Percentiles rank a stretch among this genome's conserved stretches.
Evolutionary conservation across 176 grass and related monocot species (phyloP).

Genomic region (Aegilops longissima): DNA sequence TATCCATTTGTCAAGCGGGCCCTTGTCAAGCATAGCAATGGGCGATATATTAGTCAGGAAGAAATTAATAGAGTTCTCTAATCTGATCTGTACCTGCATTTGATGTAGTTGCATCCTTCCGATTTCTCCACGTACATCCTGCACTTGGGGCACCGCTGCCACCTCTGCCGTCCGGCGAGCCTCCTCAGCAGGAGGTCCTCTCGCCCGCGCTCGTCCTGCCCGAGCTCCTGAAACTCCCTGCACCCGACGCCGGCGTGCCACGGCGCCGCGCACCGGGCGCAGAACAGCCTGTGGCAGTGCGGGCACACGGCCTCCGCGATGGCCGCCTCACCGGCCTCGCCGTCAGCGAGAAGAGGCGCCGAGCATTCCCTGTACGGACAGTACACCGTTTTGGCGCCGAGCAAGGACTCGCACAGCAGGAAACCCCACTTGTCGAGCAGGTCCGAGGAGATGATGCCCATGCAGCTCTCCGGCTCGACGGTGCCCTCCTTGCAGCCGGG

Average conservation of each 20-base stretch:
- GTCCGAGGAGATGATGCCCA: neutral
- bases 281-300: neutral
- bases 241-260: neutral
- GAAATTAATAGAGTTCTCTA: neutral
- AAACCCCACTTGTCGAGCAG: neutral
- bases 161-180: neutral
- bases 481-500: neutral
- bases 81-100: neutral
- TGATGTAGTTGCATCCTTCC: neutral
- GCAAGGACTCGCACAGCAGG: neutral
- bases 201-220: neutral
- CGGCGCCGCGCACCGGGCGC: neutral
- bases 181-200: neutral
- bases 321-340: neutral
- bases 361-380: neutral
- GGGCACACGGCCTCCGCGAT: neutral
- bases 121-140: conserved; percentile 1
- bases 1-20: neutral
- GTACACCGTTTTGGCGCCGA: neutral
- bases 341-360: neutral
- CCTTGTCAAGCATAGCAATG: neutral
- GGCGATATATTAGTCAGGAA: neutral
- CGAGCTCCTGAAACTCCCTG: neutral
- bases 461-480: neutral
- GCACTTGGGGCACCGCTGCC: conserved; percentile 2